Conservation (phyloP, 139 green algal genomes). For the Gonium pectorale region DNA sequence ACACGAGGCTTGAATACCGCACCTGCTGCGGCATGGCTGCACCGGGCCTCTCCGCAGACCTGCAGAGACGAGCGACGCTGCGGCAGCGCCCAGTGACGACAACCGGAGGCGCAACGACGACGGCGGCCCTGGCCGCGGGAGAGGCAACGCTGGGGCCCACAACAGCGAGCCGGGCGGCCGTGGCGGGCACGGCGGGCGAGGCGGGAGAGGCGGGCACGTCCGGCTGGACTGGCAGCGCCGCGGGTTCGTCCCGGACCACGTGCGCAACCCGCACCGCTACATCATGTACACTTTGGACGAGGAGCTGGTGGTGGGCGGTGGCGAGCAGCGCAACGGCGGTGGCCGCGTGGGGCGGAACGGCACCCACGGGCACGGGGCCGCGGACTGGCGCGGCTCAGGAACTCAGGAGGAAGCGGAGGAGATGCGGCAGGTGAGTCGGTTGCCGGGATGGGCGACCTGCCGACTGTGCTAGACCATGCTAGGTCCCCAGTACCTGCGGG, state of each 20-base stretch:
- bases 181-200: not conserved
- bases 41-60: too few relatives aligned
- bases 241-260: slow-evolving; percentile 48
- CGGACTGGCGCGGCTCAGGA: not conserved
- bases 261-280: slow-evolving; percentile 54
- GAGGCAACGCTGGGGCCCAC: too few relatives aligned
- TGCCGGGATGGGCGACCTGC: not conserved
- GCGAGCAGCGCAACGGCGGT: not conserved
- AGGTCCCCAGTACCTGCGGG: too few relatives aligned
- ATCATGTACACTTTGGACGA: slow-evolving; percentile 51
- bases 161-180: not conserved
- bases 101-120: too few relatives aligned
- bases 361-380: not conserved
- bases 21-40: too few relatives aligned
- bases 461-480: not conserved
- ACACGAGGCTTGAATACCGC: too few relatives aligned
- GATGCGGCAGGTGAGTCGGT: slow-evolving; percentile 15
- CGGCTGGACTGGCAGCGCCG: slow-evolving; percentile 31
- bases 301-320: slow-evolving; percentile 40
- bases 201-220: slow-evolving; percentile 3
- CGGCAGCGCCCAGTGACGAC: too few relatives aligned
- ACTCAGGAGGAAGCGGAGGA: not conserved
- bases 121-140: too few relatives aligned
- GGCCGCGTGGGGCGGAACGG: not conserved
- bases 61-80: too few relatives aligned